phyloP scores from a whole-genome alignment of 805 yeast species.

The Torulaspora maleeae region DNA sequence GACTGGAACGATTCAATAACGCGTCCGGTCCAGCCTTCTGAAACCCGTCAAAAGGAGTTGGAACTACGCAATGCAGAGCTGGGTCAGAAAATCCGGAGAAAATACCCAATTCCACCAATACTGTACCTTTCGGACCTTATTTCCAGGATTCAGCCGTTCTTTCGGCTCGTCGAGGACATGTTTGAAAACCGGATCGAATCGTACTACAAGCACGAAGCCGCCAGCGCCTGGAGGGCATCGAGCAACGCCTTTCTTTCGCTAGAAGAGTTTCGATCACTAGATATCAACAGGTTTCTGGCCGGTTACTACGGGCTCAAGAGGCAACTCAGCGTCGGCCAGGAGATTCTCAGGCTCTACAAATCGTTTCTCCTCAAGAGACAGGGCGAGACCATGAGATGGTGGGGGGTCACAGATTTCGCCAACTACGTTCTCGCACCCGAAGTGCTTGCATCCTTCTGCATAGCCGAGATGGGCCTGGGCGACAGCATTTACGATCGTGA shows the following conservation, averaged over 20 bases:
- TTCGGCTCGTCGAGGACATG: constrained; percentile 37
- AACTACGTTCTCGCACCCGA: constrained; percentile 63
- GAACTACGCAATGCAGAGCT: neutral
- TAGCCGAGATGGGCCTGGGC: constrained; percentile 40
- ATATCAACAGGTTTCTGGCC: constrained; percentile 44
- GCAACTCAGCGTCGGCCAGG: constrained; percentile 46
- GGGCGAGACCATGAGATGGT: constrained; percentile 51
- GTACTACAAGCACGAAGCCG: constrained; percentile 48
- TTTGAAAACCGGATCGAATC: constrained; percentile 46
- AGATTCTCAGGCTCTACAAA: constrained; percentile 38
- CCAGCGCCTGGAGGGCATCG: constrained; percentile 38
- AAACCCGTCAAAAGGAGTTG: neutral
- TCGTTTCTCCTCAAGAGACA: constrained; percentile 31
- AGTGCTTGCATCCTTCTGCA: constrained; percentile 47
- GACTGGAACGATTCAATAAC: neutral
- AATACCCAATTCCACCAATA: constrained; percentile 24
- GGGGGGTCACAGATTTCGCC: constrained; percentile 55
- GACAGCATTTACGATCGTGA: constrained; percentile 9
- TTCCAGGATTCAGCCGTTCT: constrained; percentile 30
- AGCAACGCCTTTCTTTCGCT: constrained; percentile 42
- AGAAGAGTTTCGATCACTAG: constrained; percentile 44
- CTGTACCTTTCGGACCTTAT: constrained; percentile 31
- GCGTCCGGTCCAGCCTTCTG: no score
- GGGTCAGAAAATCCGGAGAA: constrained; percentile 19
- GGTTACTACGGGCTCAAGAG: constrained; percentile 62